phyloP scores from a whole-genome alignment of 495 filamentous ascomycete genomes.

The Lophiotrema nucula region DNA sequence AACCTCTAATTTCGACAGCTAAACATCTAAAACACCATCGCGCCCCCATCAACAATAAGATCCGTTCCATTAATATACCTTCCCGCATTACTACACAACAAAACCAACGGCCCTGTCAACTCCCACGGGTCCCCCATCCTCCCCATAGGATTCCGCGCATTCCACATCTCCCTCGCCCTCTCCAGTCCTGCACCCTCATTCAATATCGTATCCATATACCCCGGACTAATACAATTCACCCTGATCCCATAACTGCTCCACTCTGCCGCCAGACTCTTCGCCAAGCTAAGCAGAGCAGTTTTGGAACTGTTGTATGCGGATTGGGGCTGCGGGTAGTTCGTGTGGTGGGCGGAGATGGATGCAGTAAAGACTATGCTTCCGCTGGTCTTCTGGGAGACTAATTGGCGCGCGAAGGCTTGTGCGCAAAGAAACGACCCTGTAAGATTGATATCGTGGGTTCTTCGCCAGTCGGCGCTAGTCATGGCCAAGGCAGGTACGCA shows the following conservation, averaged over 20 bases:
- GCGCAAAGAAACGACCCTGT: slow-evolving; percentile 68
- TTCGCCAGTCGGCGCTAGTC: slow-evolving; percentile 54
- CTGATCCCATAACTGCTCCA: slow-evolving; percentile 64
- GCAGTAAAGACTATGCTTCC: slow-evolving; percentile 67
- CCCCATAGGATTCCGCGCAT: slow-evolving; percentile 62
- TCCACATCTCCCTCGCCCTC: slow-evolving; percentile 56
- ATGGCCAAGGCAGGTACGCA: slow-evolving; percentile 58
- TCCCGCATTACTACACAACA: slow-evolving; percentile 62
- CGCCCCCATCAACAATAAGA: slow-evolving; percentile 57
- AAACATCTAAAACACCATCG: slow-evolving; percentile 19
- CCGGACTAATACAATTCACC: slow-evolving; percentile 68
- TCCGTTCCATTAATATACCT: slow-evolving; percentile 68
- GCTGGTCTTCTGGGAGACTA: slow-evolving; percentile 49
- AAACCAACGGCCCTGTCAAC: slow-evolving; percentile 63
- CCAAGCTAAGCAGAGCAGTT: slow-evolving; percentile 59
- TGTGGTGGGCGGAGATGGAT: slow-evolving; percentile 64
- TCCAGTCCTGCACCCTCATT: slow-evolving; percentile 64
- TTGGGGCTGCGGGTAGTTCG: slow-evolving; percentile 70
- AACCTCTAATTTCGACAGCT: neutral
- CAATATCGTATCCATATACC: slow-evolving; percentile 80
- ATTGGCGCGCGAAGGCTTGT: slow-evolving; percentile 58
- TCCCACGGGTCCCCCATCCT: slow-evolving; percentile 67
- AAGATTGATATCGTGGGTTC: slow-evolving; percentile 64
- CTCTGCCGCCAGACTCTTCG: slow-evolving; percentile 62
- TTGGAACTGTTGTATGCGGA: slow-evolving; percentile 71